Evolutionary conservation across 2,329 filamentous ascomycete genomes (phyloP).

Genomic region (Phaeophleospora eucalypticola): DNA sequence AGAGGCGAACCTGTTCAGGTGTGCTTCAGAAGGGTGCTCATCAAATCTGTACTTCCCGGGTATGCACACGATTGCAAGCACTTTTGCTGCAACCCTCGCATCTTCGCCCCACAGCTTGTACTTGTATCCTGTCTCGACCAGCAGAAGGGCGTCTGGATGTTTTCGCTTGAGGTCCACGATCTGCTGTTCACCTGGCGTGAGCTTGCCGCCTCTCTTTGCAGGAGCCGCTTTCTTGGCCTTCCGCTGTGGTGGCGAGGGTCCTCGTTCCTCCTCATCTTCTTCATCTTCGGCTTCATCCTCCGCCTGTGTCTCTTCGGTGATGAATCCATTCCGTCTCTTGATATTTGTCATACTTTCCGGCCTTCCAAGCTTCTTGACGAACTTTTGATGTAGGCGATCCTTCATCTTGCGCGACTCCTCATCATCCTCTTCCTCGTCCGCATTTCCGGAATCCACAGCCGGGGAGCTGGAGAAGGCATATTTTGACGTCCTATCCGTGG

Average conservation of each 20-base stretch:
- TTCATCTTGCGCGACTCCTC: slow-evolving; percentile 56
- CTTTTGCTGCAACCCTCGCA: slow-evolving; percentile 80
- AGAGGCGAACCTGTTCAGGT: slow-evolving; percentile 86
- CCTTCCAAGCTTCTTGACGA: slow-evolving; percentile 84
- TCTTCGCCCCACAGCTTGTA: slow-evolving; percentile 97
- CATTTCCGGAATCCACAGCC: slow-evolving; percentile 33
- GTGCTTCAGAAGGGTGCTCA: slow-evolving; percentile 88
- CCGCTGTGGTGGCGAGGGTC: slow-evolving; percentile 46
- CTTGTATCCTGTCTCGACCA: slow-evolving; percentile 96
- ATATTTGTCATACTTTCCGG: slow-evolving; percentile 73
- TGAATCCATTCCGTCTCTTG: slow-evolving; percentile 55
- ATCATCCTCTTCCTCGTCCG: slow-evolving; percentile 45
- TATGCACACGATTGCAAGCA: slow-evolving; percentile 92
- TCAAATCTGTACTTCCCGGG: slow-evolving; percentile 93
- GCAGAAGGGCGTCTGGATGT: slow-evolving; percentile 81
- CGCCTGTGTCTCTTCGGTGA: slow-evolving; percentile 51
- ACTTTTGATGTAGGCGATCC: slow-evolving; percentile 72
- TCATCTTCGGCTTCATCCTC: slow-evolving; percentile 54
- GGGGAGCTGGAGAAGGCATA: slow-evolving; percentile 56
- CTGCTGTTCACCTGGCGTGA: slow-evolving; percentile 92
- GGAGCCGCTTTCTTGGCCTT: slow-evolving; percentile 48
- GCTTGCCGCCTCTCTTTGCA: slow-evolving; percentile 72
- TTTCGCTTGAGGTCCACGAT: slow-evolving; percentile 91
- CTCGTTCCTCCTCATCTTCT: slow-evolving; percentile 52
- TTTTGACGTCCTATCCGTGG: slow-evolving; percentile 52